Base-by-base conservation (phyloP, 169 alveolate species). In the Plasmodium relictum region DNA sequence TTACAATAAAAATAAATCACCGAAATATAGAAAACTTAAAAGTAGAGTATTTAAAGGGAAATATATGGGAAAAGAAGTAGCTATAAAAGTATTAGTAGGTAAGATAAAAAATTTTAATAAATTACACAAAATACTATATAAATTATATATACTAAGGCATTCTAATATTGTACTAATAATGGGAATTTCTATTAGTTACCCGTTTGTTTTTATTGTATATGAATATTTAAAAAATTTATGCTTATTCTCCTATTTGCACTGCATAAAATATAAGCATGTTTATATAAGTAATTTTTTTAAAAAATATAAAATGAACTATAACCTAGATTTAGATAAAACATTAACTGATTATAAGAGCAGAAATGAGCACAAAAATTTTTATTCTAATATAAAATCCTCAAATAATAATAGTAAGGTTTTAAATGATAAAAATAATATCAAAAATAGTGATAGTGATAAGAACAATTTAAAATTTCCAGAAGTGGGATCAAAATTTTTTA, bases 61-160 rank as follows among this genome's bases (percentile, higher is more conserved):
- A 62, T 88, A 83, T 66, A 50, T 88, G 56, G 93, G 93, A 6
- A 88, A 73, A 48, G 88, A 88, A 31, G 93, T 88, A 63, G 93
- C 93, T n/a, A 88, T 88, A 31, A 88, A 83, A 50, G 74, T 88
- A 44, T 58, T 88, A 62, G 89, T 88, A 39, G 89, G 89, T 8
- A 76, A 73, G 22, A 61, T 83, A 66, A 83, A 66, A 83, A 65
- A 83, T 52, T 83, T 68, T 83, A 26, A 24, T 39, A 22, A 83
- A 66, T 58, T 83, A 9, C 85, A 88, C 52, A 65, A 74, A 72
- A 66, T 74, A 0, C 10, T 83, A 54, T 83, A 83, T 59, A 83
- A 83, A 22, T 7, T 83, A 83, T 62, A 83, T 44, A 41, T 14
- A 9, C 50, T 83, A 45, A 71, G 93, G 22, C 93, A 88, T 71